phyloP scores from a whole-genome alignment of 192 early-diverging fungal genomes.

The Phycomyces blakesleeanus region DNA sequence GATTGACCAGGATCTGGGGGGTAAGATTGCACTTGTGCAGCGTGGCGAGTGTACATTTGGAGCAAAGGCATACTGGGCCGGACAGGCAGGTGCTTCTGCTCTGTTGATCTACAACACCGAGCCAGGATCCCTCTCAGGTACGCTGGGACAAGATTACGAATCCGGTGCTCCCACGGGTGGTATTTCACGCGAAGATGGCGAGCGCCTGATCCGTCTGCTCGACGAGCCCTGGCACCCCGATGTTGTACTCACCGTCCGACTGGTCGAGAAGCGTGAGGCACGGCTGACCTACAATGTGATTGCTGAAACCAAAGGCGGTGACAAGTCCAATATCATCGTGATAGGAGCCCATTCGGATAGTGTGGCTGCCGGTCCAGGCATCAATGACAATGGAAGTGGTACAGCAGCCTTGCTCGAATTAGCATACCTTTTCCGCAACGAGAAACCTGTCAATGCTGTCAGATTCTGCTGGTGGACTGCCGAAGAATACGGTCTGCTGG shows the following conservation, averaged over 20 bases:
- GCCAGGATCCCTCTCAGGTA: constrained; percentile 10
- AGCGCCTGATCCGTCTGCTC: background rate
- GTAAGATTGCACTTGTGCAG: constrained; percentile 60
- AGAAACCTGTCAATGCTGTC: constrained; percentile 27
- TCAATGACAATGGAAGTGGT: constrained; percentile 71
- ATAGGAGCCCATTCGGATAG: constrained; percentile 67
- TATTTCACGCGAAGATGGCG: background rate
- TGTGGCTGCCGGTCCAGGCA: constrained; percentile 64
- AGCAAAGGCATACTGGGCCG: constrained; percentile 56
- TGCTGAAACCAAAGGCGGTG: constrained; percentile 25
- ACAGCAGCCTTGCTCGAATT: constrained; percentile 57
- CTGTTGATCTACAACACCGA: constrained; percentile 63
- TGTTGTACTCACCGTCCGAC: background rate
- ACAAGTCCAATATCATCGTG: constrained; percentile 47
- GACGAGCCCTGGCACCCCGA: background rate
- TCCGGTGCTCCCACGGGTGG: background rate
- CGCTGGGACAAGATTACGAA: background rate
- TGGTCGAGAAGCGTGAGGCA: background rate
- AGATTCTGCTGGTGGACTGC: constrained; percentile 72
- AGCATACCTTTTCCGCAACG: constrained; percentile 44
- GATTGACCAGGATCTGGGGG: constrained; percentile 37
- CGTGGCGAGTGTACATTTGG: constrained; percentile 69
- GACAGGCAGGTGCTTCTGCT: constrained; percentile 58
- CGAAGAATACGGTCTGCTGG: constrained; percentile 66
- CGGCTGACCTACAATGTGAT: background rate